Base-by-base conservation (phyloP, 75 land plant genomes). In the Pseudotsuga menziesii region DNA sequence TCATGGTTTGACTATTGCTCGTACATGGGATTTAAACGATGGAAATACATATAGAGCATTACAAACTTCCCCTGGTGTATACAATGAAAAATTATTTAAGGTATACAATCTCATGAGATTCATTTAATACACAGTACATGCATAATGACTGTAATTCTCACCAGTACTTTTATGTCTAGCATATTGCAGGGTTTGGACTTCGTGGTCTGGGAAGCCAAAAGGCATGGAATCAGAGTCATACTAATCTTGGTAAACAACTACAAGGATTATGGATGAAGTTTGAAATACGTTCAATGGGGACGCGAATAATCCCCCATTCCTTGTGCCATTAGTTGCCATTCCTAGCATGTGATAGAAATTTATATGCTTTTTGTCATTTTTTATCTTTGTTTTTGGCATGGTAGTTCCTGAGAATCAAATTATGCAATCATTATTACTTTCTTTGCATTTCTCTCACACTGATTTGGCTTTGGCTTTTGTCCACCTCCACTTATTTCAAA, bases 251-350 rank as follows among this genome's bases (percentile, higher is more conserved):
- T 70, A 8, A 89, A 95, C 84, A 91, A 93, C 80, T 91, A 93
- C 58, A 89, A 84, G 0, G 82, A 78, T 82, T 88, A 83, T 77
- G 96, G 98, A 54, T 96, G 98, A 29, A 93, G 85, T 76, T 77
- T 80, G 44, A 90, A 93, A 85, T 95, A 95, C 84, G 98, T 95
- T 52, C 61, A 91, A 32, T 95, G 98, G 98, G 98, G 92, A 52
- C 84, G 88, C 72, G 64, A 82, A 75, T n/a, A n/a, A n/a, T n/a
- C n/a, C n/a, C n/a, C n/a, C n/a, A n/a, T n/a, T n/a, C n/a, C n/a
- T n/a, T n/a, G n/a, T n/a, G n/a, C n/a, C n/a, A n/a, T n/a, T n/a
- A n/a, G n/a, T n/a, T n/a, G n/a, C n/a, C n/a, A n/a, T n/a, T n/a
- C n/a, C n/a, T n/a, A n/a, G n/a, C n/a, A n/a, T n/a, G n/a, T n/a